These are phyloP conservation scores for Hypoxylon sp. DNA, from an alignment of 2,329 filamentous ascomycete genomes.

Conservation along the genomic window DNA sequence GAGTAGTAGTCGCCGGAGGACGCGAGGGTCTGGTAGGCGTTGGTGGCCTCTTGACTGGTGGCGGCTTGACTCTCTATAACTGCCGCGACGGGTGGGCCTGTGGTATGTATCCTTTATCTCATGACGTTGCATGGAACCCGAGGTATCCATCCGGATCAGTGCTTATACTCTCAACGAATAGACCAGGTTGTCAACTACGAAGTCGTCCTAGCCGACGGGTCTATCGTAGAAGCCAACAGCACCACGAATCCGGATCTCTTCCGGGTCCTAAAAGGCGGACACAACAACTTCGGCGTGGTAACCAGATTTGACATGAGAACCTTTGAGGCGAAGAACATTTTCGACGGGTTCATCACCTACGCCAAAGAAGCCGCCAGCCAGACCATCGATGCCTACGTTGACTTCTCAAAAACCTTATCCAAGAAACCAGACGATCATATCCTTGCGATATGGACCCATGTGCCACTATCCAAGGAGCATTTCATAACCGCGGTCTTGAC, in stretches of 20 bases:
- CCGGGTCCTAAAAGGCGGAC: slow-evolving; percentile 25
- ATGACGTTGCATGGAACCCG: too few relatives aligned
- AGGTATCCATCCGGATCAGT: neutral
- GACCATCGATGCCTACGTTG: slow-evolving; percentile 25
- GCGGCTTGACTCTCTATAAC: slow-evolving; percentile 27
- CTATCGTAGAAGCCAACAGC: slow-evolving; percentile 24
- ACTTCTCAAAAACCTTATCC: slow-evolving; percentile 21
- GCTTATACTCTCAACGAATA: slow-evolving; percentile 2
- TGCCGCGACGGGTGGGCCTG: slow-evolving; percentile 22
- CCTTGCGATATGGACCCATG: slow-evolving; percentile 20
- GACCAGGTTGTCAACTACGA: slow-evolving; percentile 29
- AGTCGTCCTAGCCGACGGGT: slow-evolving; percentile 25
- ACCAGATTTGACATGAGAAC: slow-evolving; percentile 29
- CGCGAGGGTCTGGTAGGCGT: slow-evolving; percentile 33
- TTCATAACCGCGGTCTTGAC: slow-evolving; percentile 28
- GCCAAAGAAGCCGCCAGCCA: slow-evolving; percentile 4
- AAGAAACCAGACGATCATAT: slow-evolving; percentile 22
- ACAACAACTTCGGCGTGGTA: slow-evolving; percentile 29
- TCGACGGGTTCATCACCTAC: slow-evolving; percentile 16
- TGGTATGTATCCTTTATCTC: slow-evolving; percentile 11
- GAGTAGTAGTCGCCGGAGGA: slow-evolving; percentile 25
- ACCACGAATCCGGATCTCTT: slow-evolving; percentile 25
- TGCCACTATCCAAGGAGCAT: slow-evolving; percentile 14
- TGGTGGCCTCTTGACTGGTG: slow-evolving; percentile 36
- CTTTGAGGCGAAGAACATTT: slow-evolving; percentile 20